Percentiles rank a stretch among this genome's conserved stretches.
Evolutionary conservation across 2,329 filamentous ascomycete species (phyloP).

Genomic region (Cytospora paraplurivora): DNA sequence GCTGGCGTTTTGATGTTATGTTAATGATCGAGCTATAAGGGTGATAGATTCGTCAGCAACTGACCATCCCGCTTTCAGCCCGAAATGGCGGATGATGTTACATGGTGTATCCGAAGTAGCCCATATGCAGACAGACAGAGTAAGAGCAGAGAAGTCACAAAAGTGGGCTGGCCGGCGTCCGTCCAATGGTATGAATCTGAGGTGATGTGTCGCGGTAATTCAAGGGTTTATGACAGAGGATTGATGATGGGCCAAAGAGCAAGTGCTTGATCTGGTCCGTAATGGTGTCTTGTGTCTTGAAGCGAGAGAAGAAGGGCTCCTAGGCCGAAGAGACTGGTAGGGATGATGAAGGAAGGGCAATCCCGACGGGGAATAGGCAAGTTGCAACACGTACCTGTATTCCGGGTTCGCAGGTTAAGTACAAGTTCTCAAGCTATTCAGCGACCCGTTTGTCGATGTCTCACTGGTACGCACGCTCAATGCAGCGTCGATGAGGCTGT

Average conservation of each 20-base stretch:
- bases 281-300: constrained; percentile 13
- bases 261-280: constrained; percentile 1
- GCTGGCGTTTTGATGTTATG: not conserved
- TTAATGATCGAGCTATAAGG: constrained; percentile 19
- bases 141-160: constrained; percentile 3
- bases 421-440: not conserved
- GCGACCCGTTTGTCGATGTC: constrained; percentile 23
- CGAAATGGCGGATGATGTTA: not conserved
- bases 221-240: constrained; percentile 2
- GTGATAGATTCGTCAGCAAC: constrained; percentile 18
- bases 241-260: not conserved
- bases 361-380: constrained; percentile 8
- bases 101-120: not conserved
- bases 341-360: constrained; percentile 10
- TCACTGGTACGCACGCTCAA: constrained; percentile 32
- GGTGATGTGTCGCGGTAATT: not conserved
- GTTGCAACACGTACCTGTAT: constrained; percentile 5
- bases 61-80: not conserved
- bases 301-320: constrained; percentile 3
- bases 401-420: not conserved
- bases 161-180: constrained; percentile 23
- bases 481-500: constrained; percentile 37
- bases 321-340: constrained; percentile 16
- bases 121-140: not conserved
- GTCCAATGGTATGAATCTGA: constrained; percentile 9